Evolutionary conservation across 306 rosid genomes (phyloP), one percentile per base, ranked within the genome.

Genomic region (Ormosia emarginata): DNA sequence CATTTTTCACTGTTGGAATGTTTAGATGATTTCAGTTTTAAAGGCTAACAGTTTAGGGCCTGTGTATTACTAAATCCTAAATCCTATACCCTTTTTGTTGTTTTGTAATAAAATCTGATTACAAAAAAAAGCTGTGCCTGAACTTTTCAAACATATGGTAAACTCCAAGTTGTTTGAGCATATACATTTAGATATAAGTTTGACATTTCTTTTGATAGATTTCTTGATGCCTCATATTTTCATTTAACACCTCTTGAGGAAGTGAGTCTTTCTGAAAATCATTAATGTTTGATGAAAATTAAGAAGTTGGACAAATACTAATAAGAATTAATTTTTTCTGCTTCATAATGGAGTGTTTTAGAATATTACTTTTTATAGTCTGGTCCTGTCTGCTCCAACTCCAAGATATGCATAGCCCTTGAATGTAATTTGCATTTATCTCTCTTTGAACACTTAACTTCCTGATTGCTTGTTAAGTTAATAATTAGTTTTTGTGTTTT

Each of bases 401-500:
- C 37, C 79, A 13, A 33, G 69, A 65, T 71, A 36, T 59, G 69
- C 55, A 46, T 58, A 37, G 29, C 30, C 59, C 65, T 77, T 44
- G 33, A 36, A 59, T 80, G 17, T 75, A 30, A 30, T 71, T 59
- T 85, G 13, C 41, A 8, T 78, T 47, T 15, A 8, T 49, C 65
- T 67, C 66, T 65, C 67, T 63, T 66, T 69, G 47, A 69, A 76
- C 75, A 50, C 47, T 74, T 49, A 7, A 33, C 66, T 77, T 72
- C 83, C 74, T 32, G 47, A 44, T 70, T 57, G 29, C 84, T 71
- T 33, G 52, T 18, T 36, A 73, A 69, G 75, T 15, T 79, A 11
- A 46, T 57, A 79, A 47, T 55, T 79, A 3, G n/a, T 79, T 78
- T 78, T 34, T 79, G 29, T 79, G 69, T 58, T 67, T 81, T 78